Conservation (phyloP, 805 yeast species). For the Candida nanaspora region DNA sequence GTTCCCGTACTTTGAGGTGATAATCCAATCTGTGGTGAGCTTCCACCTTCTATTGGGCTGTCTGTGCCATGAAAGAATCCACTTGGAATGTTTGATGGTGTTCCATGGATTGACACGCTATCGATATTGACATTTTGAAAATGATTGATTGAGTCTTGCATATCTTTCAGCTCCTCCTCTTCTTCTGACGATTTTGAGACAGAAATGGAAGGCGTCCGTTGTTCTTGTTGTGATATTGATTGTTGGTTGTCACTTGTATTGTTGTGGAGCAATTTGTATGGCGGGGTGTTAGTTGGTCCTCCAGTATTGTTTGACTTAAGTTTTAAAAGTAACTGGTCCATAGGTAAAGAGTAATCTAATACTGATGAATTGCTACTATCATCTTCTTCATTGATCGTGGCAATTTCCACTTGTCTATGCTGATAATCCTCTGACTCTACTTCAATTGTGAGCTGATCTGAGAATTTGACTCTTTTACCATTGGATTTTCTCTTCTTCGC, state of each 20-base stretch:
- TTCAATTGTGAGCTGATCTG: constrained; percentile 49
- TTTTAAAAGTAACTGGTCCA: constrained; percentile 61
- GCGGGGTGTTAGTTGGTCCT: no score
- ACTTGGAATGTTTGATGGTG: constrained; percentile 46
- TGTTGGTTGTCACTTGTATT: constrained; percentile 7
- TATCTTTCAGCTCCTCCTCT: constrained; percentile 62
- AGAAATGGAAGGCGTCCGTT: no score
- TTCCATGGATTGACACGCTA: constrained; percentile 67
- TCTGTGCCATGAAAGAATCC: constrained; percentile 7
- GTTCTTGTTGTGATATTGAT: constrained; percentile 10
- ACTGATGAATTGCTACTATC: constrained; percentile 11
- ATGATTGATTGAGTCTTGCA: constrained; percentile 67
- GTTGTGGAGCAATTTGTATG: no score
- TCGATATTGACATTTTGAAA: constrained; percentile 77
- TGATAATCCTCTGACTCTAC: constrained; percentile 2
- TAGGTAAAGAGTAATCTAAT: constrained; percentile 61
- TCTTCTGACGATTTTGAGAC: constrained; percentile 42
- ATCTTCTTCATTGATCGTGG: neutral
- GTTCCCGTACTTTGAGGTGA: constrained; percentile 9
- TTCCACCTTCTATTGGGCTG: constrained; percentile 5
- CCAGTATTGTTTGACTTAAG: constrained; percentile 24
- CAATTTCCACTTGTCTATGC: neutral
- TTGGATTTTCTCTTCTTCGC: constrained; percentile 31
- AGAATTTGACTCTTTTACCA: constrained; percentile 62
- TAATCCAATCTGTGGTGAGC: constrained; percentile 4